phyloP scores from a whole-genome alignment of 495 filamentous ascomycete species.

The Pseudevernia furfuracea region DNA sequence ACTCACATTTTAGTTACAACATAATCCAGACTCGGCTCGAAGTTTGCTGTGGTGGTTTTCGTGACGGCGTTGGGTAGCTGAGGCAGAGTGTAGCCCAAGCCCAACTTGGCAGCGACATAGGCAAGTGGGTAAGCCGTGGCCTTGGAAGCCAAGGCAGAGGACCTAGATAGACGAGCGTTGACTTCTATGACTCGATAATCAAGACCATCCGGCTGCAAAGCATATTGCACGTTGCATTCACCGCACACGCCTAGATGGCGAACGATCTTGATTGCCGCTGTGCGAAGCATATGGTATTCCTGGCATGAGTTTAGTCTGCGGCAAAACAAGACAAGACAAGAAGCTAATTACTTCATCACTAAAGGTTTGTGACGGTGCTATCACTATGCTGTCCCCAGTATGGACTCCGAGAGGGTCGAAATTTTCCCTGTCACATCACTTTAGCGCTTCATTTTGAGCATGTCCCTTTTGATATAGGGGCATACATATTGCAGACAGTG shows the following conservation, averaged over 20 bases:
- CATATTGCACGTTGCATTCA: conserved; percentile 98
- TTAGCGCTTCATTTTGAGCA: neutral
- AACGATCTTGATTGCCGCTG: conserved; percentile 92
- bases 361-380: conserved; percentile 89
- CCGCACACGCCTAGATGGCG: conserved; percentile 91
- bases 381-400: conserved; percentile 94
- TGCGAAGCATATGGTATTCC: conserved; percentile 97
- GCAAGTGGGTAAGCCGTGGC: conserved; percentile 94
- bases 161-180: conserved; percentile 90
- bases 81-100: conserved; percentile 85
- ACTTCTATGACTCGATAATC: conserved; percentile 99
- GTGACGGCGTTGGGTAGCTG: conserved; percentile 96
- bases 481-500: conserved; percentile 85
- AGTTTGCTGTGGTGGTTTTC: conserved; percentile 97
- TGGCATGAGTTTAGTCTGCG: neutral
- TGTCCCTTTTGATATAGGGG: neutral
- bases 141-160: conserved; percentile 91
- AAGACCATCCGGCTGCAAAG: conserved; percentile 84
- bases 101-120: conserved; percentile 96
- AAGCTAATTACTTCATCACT: conserved; percentile 57
- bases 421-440: conserved; percentile 56
- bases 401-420: conserved; percentile 96
- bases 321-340: too few relatives aligned
- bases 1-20: conserved; percentile 83
- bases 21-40: conserved; percentile 94